Base-by-base conservation (phyloP, 306 rosid species). In the Dryas octopetala region DNA sequence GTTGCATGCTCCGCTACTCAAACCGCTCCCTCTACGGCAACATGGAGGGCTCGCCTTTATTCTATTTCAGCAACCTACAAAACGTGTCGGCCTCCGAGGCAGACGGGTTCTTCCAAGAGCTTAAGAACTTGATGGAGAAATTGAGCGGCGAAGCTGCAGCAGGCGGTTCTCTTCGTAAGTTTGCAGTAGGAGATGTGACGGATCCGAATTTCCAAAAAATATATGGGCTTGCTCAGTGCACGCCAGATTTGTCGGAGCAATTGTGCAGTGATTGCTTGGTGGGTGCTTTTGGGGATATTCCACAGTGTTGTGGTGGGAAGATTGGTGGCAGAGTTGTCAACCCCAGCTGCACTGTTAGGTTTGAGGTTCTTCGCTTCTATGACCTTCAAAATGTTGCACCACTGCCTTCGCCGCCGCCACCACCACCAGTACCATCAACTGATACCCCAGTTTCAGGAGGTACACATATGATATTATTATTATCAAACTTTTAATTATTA, bases 1-100 rank as follows among this genome's bases (percentile, higher is more conserved):
- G 45, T 13, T 78, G 82, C n/a, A 53, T 54, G 73, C 4, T 78
- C 7, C 77, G 77, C 28, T 78, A 71, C 82, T 46, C 77, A 7
- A 71, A 78, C 10, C 7, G 2, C 6, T 63, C 73, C n/a, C 41
- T 71, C 2, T 64, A 70, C 15, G 62, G 62, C 50, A 3, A 5
- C 40, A 41, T 16, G 44, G 59, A 50, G 17, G 6, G 12, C 17
- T 0, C 0, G 0, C 8, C 10, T 28, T 0, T 14, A 9, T 52
- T n/a, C 4, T 1, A 0, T 32, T 9, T 71, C 15, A 2, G 0
- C 9, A 10, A 68, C 9, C 0, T 5, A 14, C 0, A 0, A 44
- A 78, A 32, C 16, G n/a, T 69, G 9, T 32, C 74, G 15, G 10
- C 71, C 0, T 77, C 81, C 4, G 49, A 51, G 7, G 9, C 6